These are phyloP conservation scores for Secale cereale DNA, from an alignment of 176 grass and related monocot species.

Conservation along the genomic window DNA sequence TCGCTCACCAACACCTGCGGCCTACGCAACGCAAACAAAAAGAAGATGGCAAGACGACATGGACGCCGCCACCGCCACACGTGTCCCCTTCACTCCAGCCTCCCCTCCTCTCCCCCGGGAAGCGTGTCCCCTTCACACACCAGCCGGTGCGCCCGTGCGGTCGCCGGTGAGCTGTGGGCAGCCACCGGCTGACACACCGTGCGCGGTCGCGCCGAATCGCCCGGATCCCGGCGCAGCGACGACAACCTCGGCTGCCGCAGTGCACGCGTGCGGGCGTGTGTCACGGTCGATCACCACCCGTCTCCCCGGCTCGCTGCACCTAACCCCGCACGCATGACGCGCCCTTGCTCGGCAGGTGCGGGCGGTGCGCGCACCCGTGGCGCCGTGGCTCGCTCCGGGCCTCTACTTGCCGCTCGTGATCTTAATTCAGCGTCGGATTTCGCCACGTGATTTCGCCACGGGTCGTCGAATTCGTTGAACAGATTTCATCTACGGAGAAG, in stretches of 20 bases:
- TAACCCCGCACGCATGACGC: neutral
- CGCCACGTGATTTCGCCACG: no score
- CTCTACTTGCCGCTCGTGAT: neutral
- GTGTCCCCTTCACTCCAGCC: neutral
- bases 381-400: neutral
- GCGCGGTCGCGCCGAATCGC: slow-evolving; percentile 10
- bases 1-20: neutral
- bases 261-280: neutral
- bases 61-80: neutral
- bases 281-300: neutral
- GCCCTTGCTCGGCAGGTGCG: neutral
- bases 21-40: neutral
- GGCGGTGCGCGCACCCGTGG: neutral
- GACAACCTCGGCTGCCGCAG: neutral
- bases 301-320: neutral
- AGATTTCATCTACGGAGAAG: neutral
- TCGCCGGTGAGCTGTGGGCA: slow-evolving; percentile 38
- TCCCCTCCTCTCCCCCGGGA: neutral
- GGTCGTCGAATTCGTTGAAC: neutral
- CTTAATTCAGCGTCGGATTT: neutral
- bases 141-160: neutral
- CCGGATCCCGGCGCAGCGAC: slow-evolving; percentile 33
- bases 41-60: neutral
- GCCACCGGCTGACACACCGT: neutral
- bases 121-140: slow-evolving; percentile 32